These are phyloP conservation scores for Plasmodium gallinaceum DNA, from an alignment of 169 alveolate species.

Conservation along the genomic window DNA sequence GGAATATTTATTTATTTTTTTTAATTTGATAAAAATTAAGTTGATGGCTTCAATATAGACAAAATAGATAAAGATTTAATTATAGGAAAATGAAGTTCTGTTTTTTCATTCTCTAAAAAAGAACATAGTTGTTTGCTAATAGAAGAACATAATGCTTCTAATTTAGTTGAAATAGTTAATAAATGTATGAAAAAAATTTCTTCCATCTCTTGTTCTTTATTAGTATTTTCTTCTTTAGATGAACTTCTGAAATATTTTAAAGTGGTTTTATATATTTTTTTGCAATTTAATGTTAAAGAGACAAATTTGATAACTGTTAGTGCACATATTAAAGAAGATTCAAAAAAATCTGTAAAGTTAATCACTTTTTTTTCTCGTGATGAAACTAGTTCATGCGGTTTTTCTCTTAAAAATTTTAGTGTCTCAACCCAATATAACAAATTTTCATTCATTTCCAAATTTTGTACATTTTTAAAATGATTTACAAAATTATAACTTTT, in stretches of 20 bases:
- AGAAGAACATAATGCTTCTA: conserved; percentile 74
- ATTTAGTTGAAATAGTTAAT: conserved; percentile 41
- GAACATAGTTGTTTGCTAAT: conserved; percentile 63
- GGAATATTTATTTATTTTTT: not conserved
- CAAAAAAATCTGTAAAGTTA: conserved; percentile 35
- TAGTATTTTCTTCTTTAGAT: not conserved
- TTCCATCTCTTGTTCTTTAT: conserved; percentile 13
- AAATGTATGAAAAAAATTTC: conserved; percentile 45
- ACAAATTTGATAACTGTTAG: conserved; percentile 60
- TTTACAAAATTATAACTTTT: conserved; percentile 29
- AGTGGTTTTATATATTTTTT: conserved; percentile 20
- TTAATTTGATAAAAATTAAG: conserved; percentile 1
- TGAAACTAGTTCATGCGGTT: conserved; percentile 25
- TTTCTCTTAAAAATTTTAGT: conserved; percentile 50
- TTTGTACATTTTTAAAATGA: conserved; percentile 46
- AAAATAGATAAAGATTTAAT: conserved; percentile 57
- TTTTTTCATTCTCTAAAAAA: conserved; percentile 43
- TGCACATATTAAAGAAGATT: conserved; percentile 56
- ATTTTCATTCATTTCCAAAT: conserved; percentile 31
- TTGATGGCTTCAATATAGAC: conserved; percentile 49
- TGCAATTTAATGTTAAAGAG: conserved; percentile 54
- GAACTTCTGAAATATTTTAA: conserved; percentile 7
- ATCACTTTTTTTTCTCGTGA: conserved; percentile 18
- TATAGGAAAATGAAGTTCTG: conserved; percentile 34
- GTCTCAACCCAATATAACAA: conserved; percentile 62